Conservation (phyloP, 129 eudicot genomes). For the Centella asiatica region DNA sequence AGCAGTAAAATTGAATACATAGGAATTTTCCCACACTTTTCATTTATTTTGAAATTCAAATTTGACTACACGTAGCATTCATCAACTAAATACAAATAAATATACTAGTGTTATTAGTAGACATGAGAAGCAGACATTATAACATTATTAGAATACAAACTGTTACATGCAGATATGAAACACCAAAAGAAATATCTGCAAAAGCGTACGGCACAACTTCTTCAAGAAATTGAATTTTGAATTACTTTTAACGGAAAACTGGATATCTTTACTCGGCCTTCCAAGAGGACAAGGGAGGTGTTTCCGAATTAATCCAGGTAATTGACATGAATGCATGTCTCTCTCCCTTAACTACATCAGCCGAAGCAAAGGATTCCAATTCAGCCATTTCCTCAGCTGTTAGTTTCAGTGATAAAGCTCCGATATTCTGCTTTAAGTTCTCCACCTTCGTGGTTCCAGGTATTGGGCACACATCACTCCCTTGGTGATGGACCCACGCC, state of each 20-base stretch:
- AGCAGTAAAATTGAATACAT: too few species aligned
- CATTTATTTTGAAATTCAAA: too few species aligned
- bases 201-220: too few species aligned
- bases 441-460: conserved; percentile 5
- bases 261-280: background rate
- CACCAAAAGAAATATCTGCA: too few species aligned
- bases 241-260: background rate
- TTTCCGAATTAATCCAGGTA: conserved; percentile 7
- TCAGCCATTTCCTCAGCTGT: conserved; percentile 6
- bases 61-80: too few species aligned
- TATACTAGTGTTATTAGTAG: too few species aligned
- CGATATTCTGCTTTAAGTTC: background rate
- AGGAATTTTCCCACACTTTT: too few species aligned
- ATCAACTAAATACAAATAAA: too few species aligned
- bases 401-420: conserved; percentile 6
- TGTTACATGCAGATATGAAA: too few species aligned
- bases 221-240: background rate
- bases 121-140: too few species aligned
- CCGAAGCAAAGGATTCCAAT: conserved; percentile 3
- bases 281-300: conserved; percentile 8
- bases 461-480: conserved; percentile 40
- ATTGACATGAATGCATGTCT: background rate
- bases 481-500: conserved; percentile 68
- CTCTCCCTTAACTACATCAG: conserved; percentile 9
- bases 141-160: too few species aligned